Evolutionary conservation across 768 basidiomycete species (phyloP).

Genomic region (Kwoniella sp.): DNA sequence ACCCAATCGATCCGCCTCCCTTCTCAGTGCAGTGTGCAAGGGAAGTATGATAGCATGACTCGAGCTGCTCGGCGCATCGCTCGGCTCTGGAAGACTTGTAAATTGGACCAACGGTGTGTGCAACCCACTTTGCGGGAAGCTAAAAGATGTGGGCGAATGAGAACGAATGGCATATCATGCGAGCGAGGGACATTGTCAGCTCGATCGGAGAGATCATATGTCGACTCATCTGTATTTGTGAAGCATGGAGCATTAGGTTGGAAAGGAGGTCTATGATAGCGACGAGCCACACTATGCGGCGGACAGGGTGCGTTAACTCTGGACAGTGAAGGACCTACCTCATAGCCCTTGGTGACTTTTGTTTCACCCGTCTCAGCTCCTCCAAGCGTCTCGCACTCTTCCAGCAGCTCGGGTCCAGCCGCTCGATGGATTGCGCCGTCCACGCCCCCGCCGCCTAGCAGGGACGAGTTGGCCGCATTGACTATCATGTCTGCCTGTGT

Average conservation of each 20-base stretch:
- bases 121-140: conserved; percentile 53
- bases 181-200: too few relatives aligned
- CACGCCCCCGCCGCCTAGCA: conserved; percentile 57
- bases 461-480: conserved; percentile 56
- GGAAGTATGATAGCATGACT: conserved; percentile 52
- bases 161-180: too few relatives aligned
- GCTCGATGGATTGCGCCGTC: conserved; percentile 58
- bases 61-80: conserved; percentile 35
- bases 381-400: conserved; percentile 53
- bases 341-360: conserved; percentile 55
- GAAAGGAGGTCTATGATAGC: too few relatives aligned
- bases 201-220: too few relatives aligned
- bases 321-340: conserved; percentile 34
- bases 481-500: conserved; percentile 52
- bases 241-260: too few relatives aligned
- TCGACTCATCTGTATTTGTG: too few relatives aligned
- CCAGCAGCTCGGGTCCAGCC: conserved; percentile 52
- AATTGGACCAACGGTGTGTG: conserved; percentile 57
- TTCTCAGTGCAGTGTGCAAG: conserved; percentile 41
- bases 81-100: conserved; percentile 39
- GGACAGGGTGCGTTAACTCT: too few relatives aligned
- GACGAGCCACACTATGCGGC: too few relatives aligned
- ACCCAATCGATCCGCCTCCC: conserved; percentile 50
- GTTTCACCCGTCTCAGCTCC: conserved; percentile 57
- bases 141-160: conserved; percentile 29